Conservation (phyloP, 148 eudicot genomes). For the Diospyros kaki region DNA sequence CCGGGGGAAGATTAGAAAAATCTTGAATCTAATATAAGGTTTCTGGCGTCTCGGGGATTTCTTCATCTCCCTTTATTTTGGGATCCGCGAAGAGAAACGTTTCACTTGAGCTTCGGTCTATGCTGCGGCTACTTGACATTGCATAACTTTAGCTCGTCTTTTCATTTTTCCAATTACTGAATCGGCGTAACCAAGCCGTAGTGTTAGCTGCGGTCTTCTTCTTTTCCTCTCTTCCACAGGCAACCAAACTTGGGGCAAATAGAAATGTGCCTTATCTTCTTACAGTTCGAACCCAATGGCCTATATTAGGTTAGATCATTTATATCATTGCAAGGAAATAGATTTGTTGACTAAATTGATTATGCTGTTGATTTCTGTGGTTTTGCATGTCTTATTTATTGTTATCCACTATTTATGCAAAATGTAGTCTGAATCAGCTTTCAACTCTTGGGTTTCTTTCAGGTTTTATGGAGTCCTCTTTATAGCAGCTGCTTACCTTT, state of each 20-base stretch:
- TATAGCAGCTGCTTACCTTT: conserved; percentile 22
- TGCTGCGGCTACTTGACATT: not conserved
- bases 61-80: not conserved
- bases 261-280: not conserved
- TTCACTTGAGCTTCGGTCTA: not conserved
- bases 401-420: not conserved
- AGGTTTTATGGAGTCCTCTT: conserved; percentile 26
- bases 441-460: conserved; percentile 9
- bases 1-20: not conserved
- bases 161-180: not conserved
- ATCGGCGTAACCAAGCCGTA: not conserved
- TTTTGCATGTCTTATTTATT: not conserved
- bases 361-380: not conserved
- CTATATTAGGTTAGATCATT: not conserved
- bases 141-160: not conserved
- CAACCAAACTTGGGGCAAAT: not conserved
- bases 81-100: not conserved
- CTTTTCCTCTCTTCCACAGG: not conserved
- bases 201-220: not conserved
- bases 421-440: not conserved
- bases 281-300: not conserved
- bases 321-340: not conserved
- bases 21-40: not conserved
- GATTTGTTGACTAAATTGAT: not conserved
- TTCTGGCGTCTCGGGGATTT: not conserved